Conservation (phyloP, 1,284 basidiomycete species). For the Rhodotorula sp. region DNA sequence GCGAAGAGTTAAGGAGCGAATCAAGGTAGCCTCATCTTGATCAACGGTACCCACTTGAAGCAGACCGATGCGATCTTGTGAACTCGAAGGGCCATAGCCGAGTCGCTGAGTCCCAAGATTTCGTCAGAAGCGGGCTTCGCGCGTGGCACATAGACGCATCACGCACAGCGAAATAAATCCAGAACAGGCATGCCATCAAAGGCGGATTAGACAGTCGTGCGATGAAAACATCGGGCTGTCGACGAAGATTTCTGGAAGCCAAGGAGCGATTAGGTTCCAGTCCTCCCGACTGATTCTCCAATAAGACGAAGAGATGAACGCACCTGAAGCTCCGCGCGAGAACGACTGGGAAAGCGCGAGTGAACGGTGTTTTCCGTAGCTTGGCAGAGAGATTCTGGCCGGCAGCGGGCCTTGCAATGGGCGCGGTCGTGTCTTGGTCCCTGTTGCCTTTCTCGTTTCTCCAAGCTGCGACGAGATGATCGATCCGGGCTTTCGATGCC, state of each 20-base stretch:
- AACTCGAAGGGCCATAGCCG: constrained; percentile 48
- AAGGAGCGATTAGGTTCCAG: not conserved
- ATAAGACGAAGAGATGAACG: not conserved
- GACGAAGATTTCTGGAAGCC: constrained; percentile 28
- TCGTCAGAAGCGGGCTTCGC: not conserved
- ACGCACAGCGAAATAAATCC: constrained; percentile 50
- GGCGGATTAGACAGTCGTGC: constrained; percentile 39
- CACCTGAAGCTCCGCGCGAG: constrained; percentile 30
- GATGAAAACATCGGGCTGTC: constrained; percentile 39
- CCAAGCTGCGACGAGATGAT: constrained; percentile 16
- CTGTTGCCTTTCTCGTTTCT: not conserved
- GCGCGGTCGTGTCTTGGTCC: too few relatives aligned
- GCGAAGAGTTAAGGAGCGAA: not conserved
- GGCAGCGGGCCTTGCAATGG: too few relatives aligned
- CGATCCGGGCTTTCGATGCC: constrained; percentile 8
- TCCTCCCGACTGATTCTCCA: not conserved
- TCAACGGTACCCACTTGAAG: constrained; percentile 33
- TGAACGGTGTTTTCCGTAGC: constrained; percentile 20
- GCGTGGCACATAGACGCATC: not conserved
- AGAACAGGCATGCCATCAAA: constrained; percentile 46
- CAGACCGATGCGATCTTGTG: constrained; percentile 53
- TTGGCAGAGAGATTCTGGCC: not conserved
- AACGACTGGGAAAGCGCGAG: constrained; percentile 32
- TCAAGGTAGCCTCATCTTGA: constrained; percentile 7
- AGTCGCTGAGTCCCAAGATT: constrained; percentile 37